A percentile compares a stretch with the other conserved stretches of the same genome.
Evolutionary conservation across 768 basidiomycete genomes (phyloP).

Genomic region (Termitomyces sp.): DNA sequence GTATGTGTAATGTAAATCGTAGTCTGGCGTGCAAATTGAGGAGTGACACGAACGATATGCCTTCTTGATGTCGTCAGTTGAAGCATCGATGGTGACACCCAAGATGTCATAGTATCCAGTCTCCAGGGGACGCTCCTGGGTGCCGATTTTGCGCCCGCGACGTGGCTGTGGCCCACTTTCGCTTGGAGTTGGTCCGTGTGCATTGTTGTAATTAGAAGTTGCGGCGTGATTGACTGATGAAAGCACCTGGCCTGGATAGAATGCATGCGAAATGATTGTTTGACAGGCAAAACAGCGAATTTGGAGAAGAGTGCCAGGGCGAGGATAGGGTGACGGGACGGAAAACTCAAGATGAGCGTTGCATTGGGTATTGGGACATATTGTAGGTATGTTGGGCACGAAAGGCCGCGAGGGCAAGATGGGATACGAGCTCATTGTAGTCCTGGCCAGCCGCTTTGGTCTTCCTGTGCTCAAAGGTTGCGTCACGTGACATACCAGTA

Average conservation of each 20-base stretch:
- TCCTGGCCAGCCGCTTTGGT: background rate
- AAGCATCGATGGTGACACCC: conserved; percentile 69
- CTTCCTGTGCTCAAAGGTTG: background rate
- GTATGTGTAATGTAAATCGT: background rate
- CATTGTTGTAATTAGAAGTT: conserved; percentile 6
- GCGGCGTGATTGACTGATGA: conserved; percentile 12
- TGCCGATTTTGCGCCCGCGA: conserved; percentile 77
- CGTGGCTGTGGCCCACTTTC: conserved; percentile 22
- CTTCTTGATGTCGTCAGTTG: conserved; percentile 84
- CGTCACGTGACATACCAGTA: background rate
- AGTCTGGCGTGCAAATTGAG: background rate
- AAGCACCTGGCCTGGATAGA: conserved; percentile 61
- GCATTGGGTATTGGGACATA: conserved; percentile 50
- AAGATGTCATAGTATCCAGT: conserved; percentile 89
- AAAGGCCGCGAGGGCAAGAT: conserved; percentile 60
- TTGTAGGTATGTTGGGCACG: conserved; percentile 61
- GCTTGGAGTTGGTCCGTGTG: conserved; percentile 17
- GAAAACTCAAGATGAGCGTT: conserved; percentile 59
- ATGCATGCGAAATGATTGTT: conserved; percentile 52
- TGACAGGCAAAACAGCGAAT: conserved; percentile 71
- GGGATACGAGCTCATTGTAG: conserved; percentile 41
- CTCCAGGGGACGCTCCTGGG: conserved; percentile 83
- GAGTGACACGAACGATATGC: conserved; percentile 63
- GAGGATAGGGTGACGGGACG: conserved; percentile 53
- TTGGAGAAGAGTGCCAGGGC: conserved; percentile 51